These are phyloP conservation scores for Quercus phellos DNA, from an alignment of 331 rosid species.

Conservation along the genomic window DNA sequence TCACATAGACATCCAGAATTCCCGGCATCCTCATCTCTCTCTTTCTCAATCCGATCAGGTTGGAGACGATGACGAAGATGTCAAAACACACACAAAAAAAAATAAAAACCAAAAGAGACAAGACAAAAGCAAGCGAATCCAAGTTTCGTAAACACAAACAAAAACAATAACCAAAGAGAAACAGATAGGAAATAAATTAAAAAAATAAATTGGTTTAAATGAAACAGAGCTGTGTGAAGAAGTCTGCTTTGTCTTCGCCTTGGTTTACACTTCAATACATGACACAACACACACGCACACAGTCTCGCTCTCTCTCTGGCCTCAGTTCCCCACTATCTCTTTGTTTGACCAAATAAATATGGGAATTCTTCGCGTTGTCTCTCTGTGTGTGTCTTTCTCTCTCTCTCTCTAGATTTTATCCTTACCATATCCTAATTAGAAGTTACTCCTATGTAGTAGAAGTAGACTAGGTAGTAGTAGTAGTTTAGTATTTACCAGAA, in stretches of 20 bases:
- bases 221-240: constrained; percentile 12
- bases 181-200: neutral
- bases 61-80: neutral
- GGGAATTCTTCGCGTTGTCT: neutral
- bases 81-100: neutral
- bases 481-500: too few species aligned
- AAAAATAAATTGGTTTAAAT: neutral
- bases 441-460: too few species aligned
- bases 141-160: constrained; percentile 19
- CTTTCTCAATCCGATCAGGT: constrained; percentile 9
- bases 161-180: constrained; percentile 29
- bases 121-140: constrained; percentile 33
- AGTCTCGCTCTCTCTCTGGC: neutral
- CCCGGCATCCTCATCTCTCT: neutral
- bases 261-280: neutral
- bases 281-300: constrained; percentile 12
- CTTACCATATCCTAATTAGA: too few species aligned
- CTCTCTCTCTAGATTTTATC: neutral
- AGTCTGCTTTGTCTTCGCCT: constrained; percentile 37
- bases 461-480: too few species aligned
- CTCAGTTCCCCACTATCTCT: neutral
- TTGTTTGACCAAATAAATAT: constrained; percentile 7
- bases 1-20: constrained; percentile 18
- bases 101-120: constrained; percentile 17
- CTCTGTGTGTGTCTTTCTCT: neutral